phyloP scores from a whole-genome alignment of 2,329 filamentous ascomycete genomes.

The Atkinsonella hypoxylon region DNA sequence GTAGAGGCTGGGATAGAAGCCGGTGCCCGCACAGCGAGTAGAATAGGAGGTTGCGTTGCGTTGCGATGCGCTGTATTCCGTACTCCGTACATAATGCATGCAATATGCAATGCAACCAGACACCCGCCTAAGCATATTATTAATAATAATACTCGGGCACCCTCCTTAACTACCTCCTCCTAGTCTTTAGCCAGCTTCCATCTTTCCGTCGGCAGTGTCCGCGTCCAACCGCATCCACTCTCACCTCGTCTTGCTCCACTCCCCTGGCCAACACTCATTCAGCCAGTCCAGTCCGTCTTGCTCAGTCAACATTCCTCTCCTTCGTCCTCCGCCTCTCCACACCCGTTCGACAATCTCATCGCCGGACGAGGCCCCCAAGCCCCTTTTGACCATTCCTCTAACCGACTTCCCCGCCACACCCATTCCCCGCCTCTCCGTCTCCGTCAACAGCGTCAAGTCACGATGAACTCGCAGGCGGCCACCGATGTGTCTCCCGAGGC shows the following conservation, averaged over 20 bases:
- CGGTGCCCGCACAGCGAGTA: no score
- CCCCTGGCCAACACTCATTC: slow-evolving; percentile 7
- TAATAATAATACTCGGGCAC: no score
- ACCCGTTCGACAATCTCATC: slow-evolving; percentile 16
- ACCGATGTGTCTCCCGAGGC: slow-evolving; percentile 58
- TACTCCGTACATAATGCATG: no score
- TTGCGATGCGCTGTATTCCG: no score
- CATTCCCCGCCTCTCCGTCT: slow-evolving; percentile 6
- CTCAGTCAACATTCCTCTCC: slow-evolving; percentile 11
- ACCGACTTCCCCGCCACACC: slow-evolving; percentile 3
- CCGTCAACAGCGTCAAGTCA: slow-evolving; percentile 13
- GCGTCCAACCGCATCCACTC: neutral
- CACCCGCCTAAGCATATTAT: no score
- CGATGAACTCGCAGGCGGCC: slow-evolving; percentile 44
- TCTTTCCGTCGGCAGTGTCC: neutral
- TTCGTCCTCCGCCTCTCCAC: slow-evolving; percentile 23
- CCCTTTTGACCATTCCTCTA: slow-evolving; percentile 8
- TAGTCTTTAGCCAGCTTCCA: neutral
- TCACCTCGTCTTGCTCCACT: slow-evolving; percentile 11
- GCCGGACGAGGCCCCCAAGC: slow-evolving; percentile 16
- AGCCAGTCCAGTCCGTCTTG: slow-evolving; percentile 7
- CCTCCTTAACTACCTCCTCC: no score
- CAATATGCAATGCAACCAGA: no score
- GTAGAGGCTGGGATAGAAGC: no score
- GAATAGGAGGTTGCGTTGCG: no score